phyloP scores from a whole-genome alignment of 2,329 filamentous ascomycete species.

The Onygenales sp. region DNA sequence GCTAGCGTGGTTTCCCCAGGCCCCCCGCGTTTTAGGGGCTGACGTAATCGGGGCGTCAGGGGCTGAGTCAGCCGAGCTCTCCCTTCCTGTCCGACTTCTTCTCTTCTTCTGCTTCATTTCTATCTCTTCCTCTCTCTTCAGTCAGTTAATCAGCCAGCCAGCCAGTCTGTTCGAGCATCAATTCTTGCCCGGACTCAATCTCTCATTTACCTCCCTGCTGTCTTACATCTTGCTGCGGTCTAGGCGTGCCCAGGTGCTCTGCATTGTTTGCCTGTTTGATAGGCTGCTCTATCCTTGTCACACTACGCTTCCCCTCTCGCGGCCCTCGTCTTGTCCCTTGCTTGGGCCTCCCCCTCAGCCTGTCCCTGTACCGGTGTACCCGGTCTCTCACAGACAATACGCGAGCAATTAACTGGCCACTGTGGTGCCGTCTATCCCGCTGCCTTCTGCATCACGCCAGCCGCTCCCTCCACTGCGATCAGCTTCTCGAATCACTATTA shows the following conservation, averaged over 20 bases:
- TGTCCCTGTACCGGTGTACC: no score
- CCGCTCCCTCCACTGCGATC: no score
- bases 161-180: background rate
- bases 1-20: background rate
- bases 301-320: background rate
- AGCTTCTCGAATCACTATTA: no score
- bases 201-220: background rate
- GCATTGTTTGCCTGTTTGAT: no score
- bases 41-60: background rate
- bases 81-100: background rate
- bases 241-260: background rate
- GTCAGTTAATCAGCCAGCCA: background rate
- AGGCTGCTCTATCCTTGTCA: no score
- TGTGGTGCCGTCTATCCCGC: no score
- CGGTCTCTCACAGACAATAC: no score
- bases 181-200: background rate
- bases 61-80: background rate
- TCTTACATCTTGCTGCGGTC: background rate
- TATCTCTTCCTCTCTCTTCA: constrained; percentile 1
- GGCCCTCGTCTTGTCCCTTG: background rate
- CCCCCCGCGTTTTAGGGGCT: constrained; percentile 15
- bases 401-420: no score
- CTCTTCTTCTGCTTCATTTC: constrained; percentile 1
- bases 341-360: no score
- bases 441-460: no score